Base-by-base conservation (phyloP, 768 basidiomycete species). In the Hortiboletus flavorubellus region DNA sequence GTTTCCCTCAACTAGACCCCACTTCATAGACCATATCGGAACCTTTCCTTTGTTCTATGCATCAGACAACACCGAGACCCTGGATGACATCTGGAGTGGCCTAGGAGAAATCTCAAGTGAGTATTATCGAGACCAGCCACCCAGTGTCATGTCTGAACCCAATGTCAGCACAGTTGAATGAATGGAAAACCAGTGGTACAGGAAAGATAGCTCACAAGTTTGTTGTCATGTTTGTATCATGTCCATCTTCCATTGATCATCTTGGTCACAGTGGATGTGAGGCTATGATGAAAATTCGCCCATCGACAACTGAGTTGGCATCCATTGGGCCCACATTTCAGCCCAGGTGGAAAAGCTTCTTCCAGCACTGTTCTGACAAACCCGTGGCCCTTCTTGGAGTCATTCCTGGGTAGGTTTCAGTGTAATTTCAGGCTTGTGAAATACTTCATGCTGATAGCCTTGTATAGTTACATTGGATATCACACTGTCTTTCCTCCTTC, bases 191-290 rank as follows among this genome's bases (percentile, higher is more conserved):
- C 35, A 63, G 66, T 1, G 80, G 79, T 0, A 72, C 65, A 39
- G 81, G 81, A 2, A 59, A 79, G 34, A 70, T 85, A 59, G 73
- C 82, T 2, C 75, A 79, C 61, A 86, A 83, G 85, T 84, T 37
- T 7, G 75, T 51, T 38, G 5, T 54, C 9, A 11, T 23, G n/a
- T 33, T 43, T 39, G 5, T 44, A 26, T 0, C 34, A n/a, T 31
- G 31, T 38, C 29, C 23, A 29, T 16, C 51, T 15, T 40, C 23
- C 26, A 8, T 16, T 50, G 7, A 46, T 35, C 33, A 7, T n/a
- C 5, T 5, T 30, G 11, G n/a, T 46, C n/a, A 2, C 55, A 65
- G 64, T 18, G 60, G 55, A 7, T 16, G 21, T 3, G 69, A 64
- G 16, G 64, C 51, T 2, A 29, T 46, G 7, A 49, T 63, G 42